Conservation (phyloP, 805 yeast genomes). For the Lipomyces orientalis region DNA sequence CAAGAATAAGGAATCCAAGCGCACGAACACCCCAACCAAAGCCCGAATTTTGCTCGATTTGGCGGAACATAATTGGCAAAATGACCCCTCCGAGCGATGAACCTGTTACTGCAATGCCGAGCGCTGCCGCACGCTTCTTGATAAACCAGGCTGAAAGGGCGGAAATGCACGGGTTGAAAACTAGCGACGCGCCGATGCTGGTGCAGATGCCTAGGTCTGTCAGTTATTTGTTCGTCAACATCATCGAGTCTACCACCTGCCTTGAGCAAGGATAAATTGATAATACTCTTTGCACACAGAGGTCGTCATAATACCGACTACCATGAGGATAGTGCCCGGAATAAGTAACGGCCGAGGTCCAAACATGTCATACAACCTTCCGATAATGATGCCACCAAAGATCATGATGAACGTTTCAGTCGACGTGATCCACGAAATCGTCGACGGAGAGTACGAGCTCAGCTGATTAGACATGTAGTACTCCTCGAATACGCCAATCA, state of each 20-base stretch:
- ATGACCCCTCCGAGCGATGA: constrained; percentile 58
- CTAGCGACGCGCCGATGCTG: constrained; percentile 53
- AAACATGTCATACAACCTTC: constrained; percentile 42
- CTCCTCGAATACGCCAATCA: constrained; percentile 41
- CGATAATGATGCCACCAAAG: constrained; percentile 40
- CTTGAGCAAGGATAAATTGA: constrained; percentile 61
- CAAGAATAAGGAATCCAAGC: constrained; percentile 53
- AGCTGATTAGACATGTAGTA: constrained; percentile 42
- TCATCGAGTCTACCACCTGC: constrained; percentile 37
- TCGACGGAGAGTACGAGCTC: constrained; percentile 38
- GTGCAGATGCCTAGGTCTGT: constrained; percentile 52
- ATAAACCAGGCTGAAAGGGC: constrained; percentile 54
- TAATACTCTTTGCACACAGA: constrained; percentile 50
- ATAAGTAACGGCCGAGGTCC: constrained; percentile 38
- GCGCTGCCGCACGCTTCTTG: constrained; percentile 52
- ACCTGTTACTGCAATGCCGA: constrained; percentile 55
- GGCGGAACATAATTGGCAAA: constrained; percentile 55
- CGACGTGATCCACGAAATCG: constrained; percentile 46
- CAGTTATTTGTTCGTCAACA: background rate
- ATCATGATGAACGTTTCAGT: constrained; percentile 41
- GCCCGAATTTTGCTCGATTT: constrained; percentile 52
- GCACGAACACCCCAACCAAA: constrained; percentile 60
- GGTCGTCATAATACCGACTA: constrained; percentile 44
- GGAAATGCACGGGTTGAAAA: constrained; percentile 53
- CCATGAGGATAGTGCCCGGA: constrained; percentile 36